phyloP scores from a whole-genome alignment of 2,329 filamentous ascomycete species.

The Pseudofabraea citricarpa region DNA sequence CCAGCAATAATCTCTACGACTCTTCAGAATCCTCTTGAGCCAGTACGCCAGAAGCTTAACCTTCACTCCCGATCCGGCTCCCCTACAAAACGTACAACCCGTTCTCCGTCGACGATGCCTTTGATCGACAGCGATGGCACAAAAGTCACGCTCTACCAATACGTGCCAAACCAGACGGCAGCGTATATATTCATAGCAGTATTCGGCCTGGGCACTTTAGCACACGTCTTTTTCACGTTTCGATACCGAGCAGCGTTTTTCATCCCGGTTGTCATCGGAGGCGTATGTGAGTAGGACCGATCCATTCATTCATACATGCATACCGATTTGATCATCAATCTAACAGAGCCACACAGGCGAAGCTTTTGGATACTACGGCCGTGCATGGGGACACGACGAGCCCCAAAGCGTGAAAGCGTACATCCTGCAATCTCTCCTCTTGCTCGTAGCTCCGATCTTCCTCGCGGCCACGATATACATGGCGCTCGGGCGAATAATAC shows the following conservation, averaged over 20 bases:
- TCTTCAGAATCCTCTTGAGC: too few species aligned
- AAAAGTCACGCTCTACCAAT: background rate
- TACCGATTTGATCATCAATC: background rate
- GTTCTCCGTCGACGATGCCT: too few species aligned
- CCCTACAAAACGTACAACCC: too few species aligned
- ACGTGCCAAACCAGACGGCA: background rate
- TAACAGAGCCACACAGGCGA: background rate
- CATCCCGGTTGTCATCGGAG: background rate
- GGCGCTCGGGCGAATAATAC: slow-evolving; percentile 14
- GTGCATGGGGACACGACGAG: background rate
- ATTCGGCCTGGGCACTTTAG: background rate
- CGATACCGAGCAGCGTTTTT: background rate
- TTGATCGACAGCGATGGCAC: background rate
- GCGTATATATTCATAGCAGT: background rate
- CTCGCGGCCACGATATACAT: slow-evolving; percentile 9
- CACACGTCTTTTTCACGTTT: background rate
- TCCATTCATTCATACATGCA: background rate
- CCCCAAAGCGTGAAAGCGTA: background rate
- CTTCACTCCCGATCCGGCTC: too few species aligned
- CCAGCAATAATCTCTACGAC: too few species aligned
- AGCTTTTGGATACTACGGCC: background rate
- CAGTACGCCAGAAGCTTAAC: too few species aligned
- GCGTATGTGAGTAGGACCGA: background rate
- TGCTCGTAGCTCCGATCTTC: background rate
- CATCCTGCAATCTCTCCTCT: background rate